Percentiles rank a stretch among this genome's conserved stretches.
Conservation (phyloP, 495 filamentous ascomycete genomes). For the Usnea hakonensis region DNA sequence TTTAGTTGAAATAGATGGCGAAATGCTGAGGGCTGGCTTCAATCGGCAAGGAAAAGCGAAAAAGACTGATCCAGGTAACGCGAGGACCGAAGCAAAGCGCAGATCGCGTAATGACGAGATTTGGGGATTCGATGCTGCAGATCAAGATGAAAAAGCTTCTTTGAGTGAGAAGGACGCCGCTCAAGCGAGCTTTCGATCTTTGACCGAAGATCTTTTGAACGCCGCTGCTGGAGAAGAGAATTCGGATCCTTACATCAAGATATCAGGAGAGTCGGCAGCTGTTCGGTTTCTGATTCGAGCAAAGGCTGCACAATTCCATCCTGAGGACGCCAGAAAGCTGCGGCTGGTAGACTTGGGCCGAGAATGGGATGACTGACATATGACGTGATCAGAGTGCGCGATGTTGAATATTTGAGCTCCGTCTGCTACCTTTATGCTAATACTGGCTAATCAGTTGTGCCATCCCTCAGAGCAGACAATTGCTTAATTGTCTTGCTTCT, state of each 20-base stretch:
- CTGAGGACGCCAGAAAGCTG: constrained; percentile 66
- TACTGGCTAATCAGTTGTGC: constrained; percentile 52
- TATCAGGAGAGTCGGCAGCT: constrained; percentile 70
- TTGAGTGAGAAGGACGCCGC: constrained; percentile 57
- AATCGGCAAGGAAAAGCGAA: constrained; percentile 63
- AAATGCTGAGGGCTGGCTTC: constrained; percentile 59
- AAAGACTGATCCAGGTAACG: constrained; percentile 43
- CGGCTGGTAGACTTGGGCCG: constrained; percentile 79
- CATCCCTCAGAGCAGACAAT: constrained; percentile 64
- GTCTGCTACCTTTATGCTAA: not conserved
- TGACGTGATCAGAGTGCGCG: not conserved
- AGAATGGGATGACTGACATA: constrained; percentile 54
- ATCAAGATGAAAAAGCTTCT: constrained; percentile 26
- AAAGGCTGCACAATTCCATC: constrained; percentile 81
- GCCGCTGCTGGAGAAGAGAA: constrained; percentile 41
- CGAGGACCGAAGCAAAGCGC: constrained; percentile 37
- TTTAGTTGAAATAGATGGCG: constrained; percentile 53
- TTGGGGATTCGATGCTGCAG: constrained; percentile 42
- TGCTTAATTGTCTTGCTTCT: constrained; percentile 64
- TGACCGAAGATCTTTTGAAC: constrained; percentile 59
- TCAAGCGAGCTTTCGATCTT: constrained; percentile 55
- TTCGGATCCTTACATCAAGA: constrained; percentile 54
- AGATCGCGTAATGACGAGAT: constrained; percentile 72
- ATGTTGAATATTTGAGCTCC: not conserved
- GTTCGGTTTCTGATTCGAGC: constrained; percentile 76